A percentile compares a stretch with the other conserved stretches of the same genome.
Conservation (phyloP, 257 asterid species). For the Plectranthus barbatus region DNA sequence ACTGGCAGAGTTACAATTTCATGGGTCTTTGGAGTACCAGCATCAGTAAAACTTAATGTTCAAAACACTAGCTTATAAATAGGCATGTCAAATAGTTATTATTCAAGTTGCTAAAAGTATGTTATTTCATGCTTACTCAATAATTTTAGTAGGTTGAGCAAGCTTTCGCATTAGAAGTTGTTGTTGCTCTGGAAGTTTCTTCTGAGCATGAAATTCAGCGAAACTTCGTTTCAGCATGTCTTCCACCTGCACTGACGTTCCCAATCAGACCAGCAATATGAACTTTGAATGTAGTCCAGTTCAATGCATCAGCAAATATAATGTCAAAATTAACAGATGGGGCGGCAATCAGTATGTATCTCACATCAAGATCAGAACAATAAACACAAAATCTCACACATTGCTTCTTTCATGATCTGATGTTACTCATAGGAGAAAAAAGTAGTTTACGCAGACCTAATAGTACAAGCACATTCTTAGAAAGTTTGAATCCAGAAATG, state of each 20-base stretch:
- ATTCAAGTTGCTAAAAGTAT: conserved; percentile 5
- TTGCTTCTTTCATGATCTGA: neutral
- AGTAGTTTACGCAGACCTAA: too few species aligned
- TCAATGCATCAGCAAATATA: conserved; percentile 2
- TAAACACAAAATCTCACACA: neutral
- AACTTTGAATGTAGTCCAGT: neutral
- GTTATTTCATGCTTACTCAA: conserved; percentile 63
- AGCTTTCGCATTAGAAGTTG: conserved; percentile 76
- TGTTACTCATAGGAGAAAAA: neutral
- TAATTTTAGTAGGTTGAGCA: conserved; percentile 60
- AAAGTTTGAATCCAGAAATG: neutral
- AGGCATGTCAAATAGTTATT: neutral
- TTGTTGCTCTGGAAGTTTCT: conserved; percentile 89
- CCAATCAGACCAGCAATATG: conserved; percentile 14
- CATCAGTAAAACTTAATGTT: conserved; percentile 7
- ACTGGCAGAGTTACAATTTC: neutral
- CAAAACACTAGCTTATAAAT: neutral
- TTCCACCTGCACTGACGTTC: conserved; percentile 63
- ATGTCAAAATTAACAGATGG: neutral
- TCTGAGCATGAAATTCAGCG: conserved; percentile 98
- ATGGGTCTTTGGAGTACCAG: neutral
- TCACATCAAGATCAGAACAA: too few species aligned
- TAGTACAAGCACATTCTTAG: too few species aligned
- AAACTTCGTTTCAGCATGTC: conserved; percentile 99
- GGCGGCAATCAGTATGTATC: neutral